Conservation (phyloP, 768 basidiomycete genomes). For the Lentinula sp. region DNA sequence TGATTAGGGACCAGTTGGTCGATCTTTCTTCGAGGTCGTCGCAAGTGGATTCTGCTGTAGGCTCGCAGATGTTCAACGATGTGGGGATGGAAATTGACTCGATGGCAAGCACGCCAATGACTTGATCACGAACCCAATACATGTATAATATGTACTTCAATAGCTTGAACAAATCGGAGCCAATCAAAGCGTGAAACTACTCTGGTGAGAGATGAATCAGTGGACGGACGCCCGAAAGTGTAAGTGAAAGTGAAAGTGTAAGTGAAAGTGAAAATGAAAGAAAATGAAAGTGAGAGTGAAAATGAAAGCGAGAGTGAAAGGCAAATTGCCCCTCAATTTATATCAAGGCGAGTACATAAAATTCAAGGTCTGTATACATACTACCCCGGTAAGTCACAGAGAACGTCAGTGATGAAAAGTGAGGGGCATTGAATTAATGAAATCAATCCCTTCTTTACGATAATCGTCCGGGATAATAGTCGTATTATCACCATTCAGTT, state of each 20-base stretch:
- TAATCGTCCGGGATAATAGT: slow-evolving; percentile 30
- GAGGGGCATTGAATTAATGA: slow-evolving; percentile 25
- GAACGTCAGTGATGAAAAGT: slow-evolving; percentile 13
- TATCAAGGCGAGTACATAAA: no score
- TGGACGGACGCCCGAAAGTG: no score
- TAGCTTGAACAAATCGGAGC: background rate
- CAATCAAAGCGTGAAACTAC: no score
- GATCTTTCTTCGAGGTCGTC: slow-evolving; percentile 8
- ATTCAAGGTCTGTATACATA: no score
- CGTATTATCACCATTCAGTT: slow-evolving; percentile 28
- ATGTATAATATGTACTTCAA: background rate
- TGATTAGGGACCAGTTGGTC: background rate
- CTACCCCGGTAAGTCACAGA: background rate
- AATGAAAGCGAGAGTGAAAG: no score
- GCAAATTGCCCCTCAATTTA: no score
- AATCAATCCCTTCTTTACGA: slow-evolving; percentile 28
- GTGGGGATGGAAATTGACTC: slow-evolving; percentile 67
- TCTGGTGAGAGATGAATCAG: no score
- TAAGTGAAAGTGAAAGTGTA: no score
- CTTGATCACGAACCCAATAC: slow-evolving; percentile 14
- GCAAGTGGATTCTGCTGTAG: slow-evolving; percentile 28
- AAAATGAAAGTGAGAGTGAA: no score
- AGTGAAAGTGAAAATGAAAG: no score
- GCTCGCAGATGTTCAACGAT: slow-evolving; percentile 16
- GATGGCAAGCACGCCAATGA: slow-evolving; percentile 63